A percentile compares a stretch with the other conserved stretches of the same genome.
These are phyloP conservation scores for Verticillium isaacii DNA, from an alignment of 2,329 filamentous ascomycete genomes.

Conservation along the genomic window DNA sequence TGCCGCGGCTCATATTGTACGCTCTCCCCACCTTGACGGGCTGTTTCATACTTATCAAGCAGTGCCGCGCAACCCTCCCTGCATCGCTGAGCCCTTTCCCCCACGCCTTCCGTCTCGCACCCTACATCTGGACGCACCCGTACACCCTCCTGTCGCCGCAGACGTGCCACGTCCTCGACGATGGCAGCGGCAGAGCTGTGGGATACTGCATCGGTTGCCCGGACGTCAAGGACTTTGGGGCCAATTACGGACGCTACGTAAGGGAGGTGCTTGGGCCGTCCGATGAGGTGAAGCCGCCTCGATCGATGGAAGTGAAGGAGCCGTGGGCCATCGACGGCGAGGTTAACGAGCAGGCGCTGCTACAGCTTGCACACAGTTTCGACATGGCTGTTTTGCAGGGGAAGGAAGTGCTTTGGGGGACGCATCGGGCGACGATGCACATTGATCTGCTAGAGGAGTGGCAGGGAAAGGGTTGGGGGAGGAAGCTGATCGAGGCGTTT, in stretches of 20 bases:
- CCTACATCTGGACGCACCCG: conserved; percentile 47
- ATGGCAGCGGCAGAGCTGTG: conserved; percentile 36
- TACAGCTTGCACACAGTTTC: conserved; percentile 34
- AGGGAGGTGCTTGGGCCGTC: conserved; percentile 24
- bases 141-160: conserved; percentile 40
- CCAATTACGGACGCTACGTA: conserved; percentile 32
- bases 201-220: conserved; percentile 46
- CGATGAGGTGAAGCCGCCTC: conserved; percentile 14
- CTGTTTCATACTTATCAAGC: background rate
- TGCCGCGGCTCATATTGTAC: conserved; percentile 34
- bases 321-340: background rate
- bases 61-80: conserved; percentile 45
- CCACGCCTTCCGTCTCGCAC: conserved; percentile 29
- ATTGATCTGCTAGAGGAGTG: conserved; percentile 39
- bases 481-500: conserved; percentile 33
- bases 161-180: conserved; percentile 44
- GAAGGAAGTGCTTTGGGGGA: conserved; percentile 25
- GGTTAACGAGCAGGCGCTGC: conserved; percentile 28
- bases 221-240: conserved; percentile 33
- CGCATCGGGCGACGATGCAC: conserved; percentile 41
- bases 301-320: background rate
- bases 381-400: conserved; percentile 18
- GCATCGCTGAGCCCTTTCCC: conserved; percentile 31
- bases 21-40: conserved; percentile 5
- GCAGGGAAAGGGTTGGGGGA: conserved; percentile 40